Evolutionary conservation across 805 yeast genomes (phyloP).

Genomic region (Cyberlindnera japonica): DNA sequence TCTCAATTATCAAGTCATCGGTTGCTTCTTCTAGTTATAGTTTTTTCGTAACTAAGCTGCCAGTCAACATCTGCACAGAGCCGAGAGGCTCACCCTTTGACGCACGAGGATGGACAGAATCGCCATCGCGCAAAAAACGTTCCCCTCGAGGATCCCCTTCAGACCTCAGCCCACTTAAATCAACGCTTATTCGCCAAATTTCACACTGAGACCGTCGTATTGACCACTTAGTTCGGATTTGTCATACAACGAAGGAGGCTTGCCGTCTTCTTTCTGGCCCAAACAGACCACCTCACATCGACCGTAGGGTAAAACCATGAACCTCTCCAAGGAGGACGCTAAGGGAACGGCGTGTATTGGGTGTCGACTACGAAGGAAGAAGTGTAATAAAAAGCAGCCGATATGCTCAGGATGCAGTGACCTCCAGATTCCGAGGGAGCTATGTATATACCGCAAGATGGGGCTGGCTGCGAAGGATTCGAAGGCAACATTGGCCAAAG

Average conservation of each 20-base stretch:
- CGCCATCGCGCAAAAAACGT: conserved; percentile 2
- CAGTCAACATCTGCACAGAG: too few relatives aligned
- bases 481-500: conserved; percentile 14
- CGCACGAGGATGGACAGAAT: conserved; percentile 1
- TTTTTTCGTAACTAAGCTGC: too few relatives aligned
- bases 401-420: conserved; percentile 15
- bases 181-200: too few relatives aligned
- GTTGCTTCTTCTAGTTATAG: too few relatives aligned
- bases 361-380: conserved; percentile 17
- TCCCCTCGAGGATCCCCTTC: too few relatives aligned
- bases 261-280: neutral
- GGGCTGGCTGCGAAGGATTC: conserved; percentile 20
- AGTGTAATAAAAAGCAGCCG: conserved; percentile 14
- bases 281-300: neutral
- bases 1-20: too few relatives aligned
- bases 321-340: neutral
- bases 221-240: too few relatives aligned
- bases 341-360: conserved; percentile 20
- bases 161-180: too few relatives aligned
- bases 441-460: conserved; percentile 19
- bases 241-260: too few relatives aligned
- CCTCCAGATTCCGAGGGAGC: conserved; percentile 17
- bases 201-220: too few relatives aligned
- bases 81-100: too few relatives aligned
- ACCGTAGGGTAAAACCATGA: neutral